Percentiles rank a stretch among this genome's conserved stretches.
phyloP scores from a whole-genome alignment of 305 asterid species.

The Fraxinus xanthoxyloides region DNA sequence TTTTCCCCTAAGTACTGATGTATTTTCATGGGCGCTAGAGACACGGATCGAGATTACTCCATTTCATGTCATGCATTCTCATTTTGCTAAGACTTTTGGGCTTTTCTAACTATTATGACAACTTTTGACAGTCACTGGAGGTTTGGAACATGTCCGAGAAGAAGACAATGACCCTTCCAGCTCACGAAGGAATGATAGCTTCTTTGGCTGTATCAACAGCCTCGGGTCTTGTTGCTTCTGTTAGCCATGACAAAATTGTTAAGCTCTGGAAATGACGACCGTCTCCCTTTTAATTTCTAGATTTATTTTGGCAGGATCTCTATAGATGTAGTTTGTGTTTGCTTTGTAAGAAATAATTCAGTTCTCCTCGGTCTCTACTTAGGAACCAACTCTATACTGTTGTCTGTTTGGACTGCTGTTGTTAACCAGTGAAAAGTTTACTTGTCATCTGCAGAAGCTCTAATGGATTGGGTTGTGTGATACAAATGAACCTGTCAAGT shows the following conservation, averaged over 20 bases:
- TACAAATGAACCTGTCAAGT: not conserved
- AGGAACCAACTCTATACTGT: slow-evolving; percentile 26
- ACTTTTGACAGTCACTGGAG: slow-evolving; percentile 72
- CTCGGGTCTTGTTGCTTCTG: slow-evolving; percentile 87
- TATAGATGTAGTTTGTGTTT: slow-evolving; percentile 10
- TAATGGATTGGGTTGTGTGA: not conserved
- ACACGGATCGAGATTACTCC: not conserved
- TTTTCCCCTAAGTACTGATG: not conserved
- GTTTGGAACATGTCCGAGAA: slow-evolving; percentile 90
- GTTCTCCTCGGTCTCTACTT: not conserved
- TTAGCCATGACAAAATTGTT: slow-evolving; percentile 84
- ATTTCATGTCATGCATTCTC: not conserved
- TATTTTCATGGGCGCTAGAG: not conserved
- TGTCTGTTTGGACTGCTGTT: not conserved
- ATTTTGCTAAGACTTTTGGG: not conserved
- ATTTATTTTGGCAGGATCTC: not conserved
- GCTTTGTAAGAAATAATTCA: not conserved
- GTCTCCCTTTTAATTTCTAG: not conserved
- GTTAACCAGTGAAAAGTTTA: not conserved
- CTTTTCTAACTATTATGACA: not conserved
- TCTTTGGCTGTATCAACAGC: slow-evolving; percentile 71
- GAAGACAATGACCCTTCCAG: slow-evolving; percentile 75
- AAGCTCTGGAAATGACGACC: slow-evolving; percentile 75
- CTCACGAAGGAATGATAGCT: slow-evolving; percentile 82
- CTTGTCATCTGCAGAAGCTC: not conserved